These are phyloP conservation scores for Coemansia sp. DNA, from an alignment of 192 early-diverging fungal species.

Conservation along the genomic window DNA sequence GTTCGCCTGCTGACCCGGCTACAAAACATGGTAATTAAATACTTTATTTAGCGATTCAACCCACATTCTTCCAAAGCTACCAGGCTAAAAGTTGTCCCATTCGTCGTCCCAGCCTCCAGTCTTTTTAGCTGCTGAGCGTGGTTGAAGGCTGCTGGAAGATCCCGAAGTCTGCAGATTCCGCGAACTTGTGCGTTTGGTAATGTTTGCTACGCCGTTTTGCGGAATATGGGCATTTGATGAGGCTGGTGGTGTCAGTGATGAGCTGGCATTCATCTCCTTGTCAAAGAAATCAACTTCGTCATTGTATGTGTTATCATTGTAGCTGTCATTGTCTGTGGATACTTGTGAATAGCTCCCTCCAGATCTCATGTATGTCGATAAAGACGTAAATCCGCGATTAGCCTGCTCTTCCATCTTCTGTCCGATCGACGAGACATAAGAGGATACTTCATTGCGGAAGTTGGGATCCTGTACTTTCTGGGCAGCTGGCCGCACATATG, in stretches of 20 bases:
- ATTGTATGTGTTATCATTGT: constrained; percentile 2
- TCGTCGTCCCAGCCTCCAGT: constrained; percentile 34
- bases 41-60: no score
- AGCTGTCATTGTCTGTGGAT: constrained; percentile 2
- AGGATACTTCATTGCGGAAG: constrained; percentile 60
- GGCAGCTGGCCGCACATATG: constrained; percentile 63
- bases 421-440: constrained; percentile 61
- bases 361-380: constrained; percentile 31
- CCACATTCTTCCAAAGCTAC: no score
- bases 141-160: constrained; percentile 7
- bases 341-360: constrained; percentile 27
- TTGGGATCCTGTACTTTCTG: constrained; percentile 64
- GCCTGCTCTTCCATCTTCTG: constrained; percentile 36
- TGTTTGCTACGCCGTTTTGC: neutral
- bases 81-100: constrained; percentile 40
- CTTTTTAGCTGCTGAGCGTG: constrained; percentile 18
- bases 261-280: constrained; percentile 18
- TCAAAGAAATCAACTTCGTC: constrained; percentile 32
- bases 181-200: constrained; percentile 19
- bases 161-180: constrained; percentile 6
- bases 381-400: constrained; percentile 32
- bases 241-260: constrained; percentile 25
- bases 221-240: constrained; percentile 8
- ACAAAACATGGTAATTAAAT: no score
- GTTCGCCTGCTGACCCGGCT: no score